Evolutionary conservation across 2,329 filamentous ascomycete species (phyloP).

Genomic region (Beauveria bassiana): DNA sequence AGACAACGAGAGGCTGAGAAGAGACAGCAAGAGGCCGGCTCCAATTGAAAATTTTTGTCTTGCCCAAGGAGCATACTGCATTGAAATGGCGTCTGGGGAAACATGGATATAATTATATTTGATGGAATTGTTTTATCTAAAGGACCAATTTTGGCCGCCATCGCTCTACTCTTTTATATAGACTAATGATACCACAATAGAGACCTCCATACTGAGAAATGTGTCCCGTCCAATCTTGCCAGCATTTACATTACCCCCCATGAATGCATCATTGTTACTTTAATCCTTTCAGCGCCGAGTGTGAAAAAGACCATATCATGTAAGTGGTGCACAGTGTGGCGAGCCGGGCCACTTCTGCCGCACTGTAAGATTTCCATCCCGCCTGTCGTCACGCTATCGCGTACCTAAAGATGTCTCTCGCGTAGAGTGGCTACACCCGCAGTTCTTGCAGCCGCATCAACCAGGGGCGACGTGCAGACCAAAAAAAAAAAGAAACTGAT

Average conservation of each 20-base stretch:
- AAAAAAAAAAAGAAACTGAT: neutral
- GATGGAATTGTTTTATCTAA: neutral
- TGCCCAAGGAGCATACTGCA: neutral
- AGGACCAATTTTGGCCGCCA: neutral
- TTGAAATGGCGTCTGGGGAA: slow-evolving; percentile 5
- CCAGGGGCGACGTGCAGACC: neutral
- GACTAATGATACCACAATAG: neutral
- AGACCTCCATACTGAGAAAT: no score
- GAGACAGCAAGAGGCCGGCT: neutral
- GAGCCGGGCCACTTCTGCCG: neutral
- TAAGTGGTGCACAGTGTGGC: neutral
- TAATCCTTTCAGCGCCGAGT: no score
- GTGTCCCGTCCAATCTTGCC: no score
- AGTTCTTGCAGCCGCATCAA: neutral
- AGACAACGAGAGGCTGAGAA: neutral
- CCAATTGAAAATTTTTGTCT: neutral
- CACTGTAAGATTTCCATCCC: neutral
- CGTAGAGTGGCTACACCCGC: neutral
- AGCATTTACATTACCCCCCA: no score
- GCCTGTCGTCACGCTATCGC: neutral
- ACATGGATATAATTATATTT: neutral
- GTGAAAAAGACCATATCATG: neutral
- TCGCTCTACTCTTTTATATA: neutral
- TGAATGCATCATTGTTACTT: no score
- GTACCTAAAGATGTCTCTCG: neutral